Conservation (phyloP, 495 filamentous ascomycete species). For the Penicillium cosmopolitanum region DNA sequence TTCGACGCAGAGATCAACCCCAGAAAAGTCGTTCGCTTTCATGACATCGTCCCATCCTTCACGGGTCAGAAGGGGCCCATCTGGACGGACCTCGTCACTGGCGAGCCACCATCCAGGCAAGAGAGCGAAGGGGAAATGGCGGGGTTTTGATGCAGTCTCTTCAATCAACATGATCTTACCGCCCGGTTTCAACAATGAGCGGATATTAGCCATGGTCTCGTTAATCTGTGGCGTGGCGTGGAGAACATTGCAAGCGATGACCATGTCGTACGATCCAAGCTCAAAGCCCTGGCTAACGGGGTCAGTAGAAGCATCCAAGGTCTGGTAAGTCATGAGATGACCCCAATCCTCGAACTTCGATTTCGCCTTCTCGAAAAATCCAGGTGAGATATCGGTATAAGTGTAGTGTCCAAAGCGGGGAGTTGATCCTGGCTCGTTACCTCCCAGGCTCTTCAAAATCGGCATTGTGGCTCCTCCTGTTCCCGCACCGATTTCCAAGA, state of each 20-base stretch:
- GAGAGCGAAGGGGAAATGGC: conserved; percentile 34
- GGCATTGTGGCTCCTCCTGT: conserved; percentile 36
- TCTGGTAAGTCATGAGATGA: conserved; percentile 50
- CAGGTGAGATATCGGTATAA: conserved; percentile 42
- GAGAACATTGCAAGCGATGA: conserved; percentile 56
- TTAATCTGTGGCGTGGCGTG: conserved; percentile 54
- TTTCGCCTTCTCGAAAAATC: conserved; percentile 37
- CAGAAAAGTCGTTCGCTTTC: conserved; percentile 30
- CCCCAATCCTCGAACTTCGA: conserved; percentile 22
- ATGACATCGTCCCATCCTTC: conserved; percentile 30
- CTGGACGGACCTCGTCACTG: conserved; percentile 23
- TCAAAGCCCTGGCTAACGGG: conserved; percentile 51
- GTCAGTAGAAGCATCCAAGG: conserved; percentile 51
- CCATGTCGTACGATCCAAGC: conserved; percentile 48
- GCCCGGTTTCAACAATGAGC: conserved; percentile 40
- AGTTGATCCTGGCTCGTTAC: conserved; percentile 21
- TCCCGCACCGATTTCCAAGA: conserved; percentile 55
- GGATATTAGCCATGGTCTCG: conserved; percentile 50
- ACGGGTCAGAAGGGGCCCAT: conserved; percentile 27
- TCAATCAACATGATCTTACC: conserved; percentile 33
- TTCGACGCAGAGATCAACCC: conserved; percentile 28
- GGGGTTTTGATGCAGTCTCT: conserved; percentile 26
- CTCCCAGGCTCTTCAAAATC: conserved; percentile 30
- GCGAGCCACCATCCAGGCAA: conserved; percentile 37
- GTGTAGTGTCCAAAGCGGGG: conserved; percentile 39